phyloP scores from a whole-genome alignment of 768 basidiomycete genomes.

The Vishniacozyma victoriae region DNA sequence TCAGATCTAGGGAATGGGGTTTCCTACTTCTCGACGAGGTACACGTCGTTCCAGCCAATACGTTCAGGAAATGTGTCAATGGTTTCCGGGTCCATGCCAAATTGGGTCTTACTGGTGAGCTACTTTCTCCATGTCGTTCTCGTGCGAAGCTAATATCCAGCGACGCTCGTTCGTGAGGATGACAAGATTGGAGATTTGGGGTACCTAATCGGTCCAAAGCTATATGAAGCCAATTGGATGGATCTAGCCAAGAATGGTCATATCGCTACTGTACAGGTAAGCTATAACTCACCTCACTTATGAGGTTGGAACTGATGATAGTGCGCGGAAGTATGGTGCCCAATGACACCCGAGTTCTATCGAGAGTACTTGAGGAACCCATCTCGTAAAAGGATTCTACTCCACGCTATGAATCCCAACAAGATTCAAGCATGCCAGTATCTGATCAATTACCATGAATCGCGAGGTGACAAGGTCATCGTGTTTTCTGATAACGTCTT shows the following conservation, averaged over 20 bases:
- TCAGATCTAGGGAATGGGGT: constrained; percentile 98
- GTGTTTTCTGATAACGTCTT: constrained; percentile 99
- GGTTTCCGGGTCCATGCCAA: constrained; percentile 99
- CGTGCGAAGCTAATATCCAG: constrained; percentile 50
- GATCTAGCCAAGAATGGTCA: constrained; percentile 98
- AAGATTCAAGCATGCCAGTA: constrained; percentile 99
- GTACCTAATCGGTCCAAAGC: constrained; percentile 98
- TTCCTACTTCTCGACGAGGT: constrained; percentile 97
- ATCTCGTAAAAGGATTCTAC: constrained; percentile 85
- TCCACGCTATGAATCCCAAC: constrained; percentile 99
- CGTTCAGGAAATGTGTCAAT: constrained; percentile 96
- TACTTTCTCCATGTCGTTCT: not conserved
- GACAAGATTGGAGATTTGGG: constrained; percentile 98
- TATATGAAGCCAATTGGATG: constrained; percentile 99
- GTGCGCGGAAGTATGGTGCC: constrained; percentile 99
- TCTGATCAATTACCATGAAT: constrained; percentile 95
- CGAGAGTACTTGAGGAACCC: constrained; percentile 82
- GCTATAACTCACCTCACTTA: constrained; percentile 14
- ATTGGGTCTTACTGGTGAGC: constrained; percentile 84
- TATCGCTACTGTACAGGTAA: constrained; percentile 98
- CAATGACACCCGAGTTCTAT: constrained; percentile 99
- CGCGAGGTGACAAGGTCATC: constrained; percentile 96
- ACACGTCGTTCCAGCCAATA: constrained; percentile 96
- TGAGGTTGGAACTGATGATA: constrained; percentile 40
- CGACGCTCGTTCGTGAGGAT: constrained; percentile 96